Evolutionary conservation across 192 early-diverging fungal genomes (phyloP).

Genomic region (Powellomyces hirtus): DNA sequence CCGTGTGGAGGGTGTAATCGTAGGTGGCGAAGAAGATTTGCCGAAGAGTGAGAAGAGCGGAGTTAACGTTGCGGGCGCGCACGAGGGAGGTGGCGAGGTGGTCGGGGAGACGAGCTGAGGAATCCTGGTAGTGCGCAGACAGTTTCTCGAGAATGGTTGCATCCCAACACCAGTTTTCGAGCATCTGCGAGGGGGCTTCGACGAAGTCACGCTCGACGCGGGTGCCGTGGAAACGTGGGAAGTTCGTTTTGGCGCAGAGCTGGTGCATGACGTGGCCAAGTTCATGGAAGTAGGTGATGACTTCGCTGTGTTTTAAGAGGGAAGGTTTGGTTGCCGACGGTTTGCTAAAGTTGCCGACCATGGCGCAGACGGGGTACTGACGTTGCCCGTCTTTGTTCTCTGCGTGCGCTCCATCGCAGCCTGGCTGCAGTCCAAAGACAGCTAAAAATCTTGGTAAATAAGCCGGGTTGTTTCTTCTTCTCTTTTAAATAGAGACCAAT

Average conservation of each 20-base stretch:
- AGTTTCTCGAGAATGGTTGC: conserved; percentile 37
- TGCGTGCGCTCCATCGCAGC: no score
- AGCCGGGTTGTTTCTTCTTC: no score
- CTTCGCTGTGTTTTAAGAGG: conserved; percentile 77
- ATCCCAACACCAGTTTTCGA: conserved; percentile 71
- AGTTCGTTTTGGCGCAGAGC: conserved; percentile 75
- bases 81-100: conserved; percentile 67
- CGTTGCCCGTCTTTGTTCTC: conserved; percentile 37
- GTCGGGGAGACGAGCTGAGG: conserved; percentile 58
- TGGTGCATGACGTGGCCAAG: conserved; percentile 68
- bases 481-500: no score
- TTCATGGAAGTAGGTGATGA: conserved; percentile 83
- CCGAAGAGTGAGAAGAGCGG: conserved; percentile 68
- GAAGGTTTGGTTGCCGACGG: conserved; percentile 66
- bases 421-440: no score
- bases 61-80: conserved; percentile 72
- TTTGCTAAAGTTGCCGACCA: conserved; percentile 57
- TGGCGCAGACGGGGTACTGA: conserved; percentile 66
- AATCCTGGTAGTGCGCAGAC: conserved; percentile 70
- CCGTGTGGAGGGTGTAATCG: conserved; percentile 75
- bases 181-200: conserved; percentile 87
- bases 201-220: conserved; percentile 80
- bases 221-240: conserved; percentile 73
- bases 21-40: conserved; percentile 76
- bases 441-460: no score